Evolutionary conservation across 1,284 basidiomycete species (phyloP), one percentile per base, ranked within the genome.

Genomic region (Pisolithus thermaeus): DNA sequence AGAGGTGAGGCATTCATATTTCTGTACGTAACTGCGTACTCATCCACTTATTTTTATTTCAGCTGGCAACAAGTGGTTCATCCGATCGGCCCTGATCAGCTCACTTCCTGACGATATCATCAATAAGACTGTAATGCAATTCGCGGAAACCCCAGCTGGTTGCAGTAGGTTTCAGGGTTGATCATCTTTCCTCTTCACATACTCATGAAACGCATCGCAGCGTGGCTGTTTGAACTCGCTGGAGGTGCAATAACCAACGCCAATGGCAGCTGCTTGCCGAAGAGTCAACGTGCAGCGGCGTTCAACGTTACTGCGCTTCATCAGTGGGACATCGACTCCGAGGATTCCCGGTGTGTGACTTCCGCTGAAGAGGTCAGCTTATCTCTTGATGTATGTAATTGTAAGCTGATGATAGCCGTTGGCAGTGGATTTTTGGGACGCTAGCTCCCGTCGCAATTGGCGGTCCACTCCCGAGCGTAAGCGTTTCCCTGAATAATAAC

Each of bases 241-340:
- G 92, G 90, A 1, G 91, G 91, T 11, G 90, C 88, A 0, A 78
- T 93, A 36, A 69, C 70, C 1, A 90, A 94, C 61, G 81, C 78
- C 49, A 82, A 86, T 52, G 80, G 87, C 55, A 81, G 70, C 4
- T 92, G 89, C 60, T 71, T 93, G 30, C 88, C 90, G 3, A 81
- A 83, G 59, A 74, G 78, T 14, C 87, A 91, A 60, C 82, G 92
- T 25, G 51, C 67, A 47, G 87, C 89, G 1, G 69, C 80, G 6
- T 96, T 93, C 71, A 92, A 88, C 3, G 83, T 94, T 43, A 89
- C 90, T 2, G 92, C 93, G 18, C 73, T 96, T 43, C 92, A 95
- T 68, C 93, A 96, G 66, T 96, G 93, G 93, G 85, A 87, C 53
- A 83, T 92, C 67, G 77, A 83, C 46, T 74, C 84, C 37, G 81